Conservation (phyloP, 495 filamentous ascomycete genomes). For the Hypoxylon crocopeplum region DNA sequence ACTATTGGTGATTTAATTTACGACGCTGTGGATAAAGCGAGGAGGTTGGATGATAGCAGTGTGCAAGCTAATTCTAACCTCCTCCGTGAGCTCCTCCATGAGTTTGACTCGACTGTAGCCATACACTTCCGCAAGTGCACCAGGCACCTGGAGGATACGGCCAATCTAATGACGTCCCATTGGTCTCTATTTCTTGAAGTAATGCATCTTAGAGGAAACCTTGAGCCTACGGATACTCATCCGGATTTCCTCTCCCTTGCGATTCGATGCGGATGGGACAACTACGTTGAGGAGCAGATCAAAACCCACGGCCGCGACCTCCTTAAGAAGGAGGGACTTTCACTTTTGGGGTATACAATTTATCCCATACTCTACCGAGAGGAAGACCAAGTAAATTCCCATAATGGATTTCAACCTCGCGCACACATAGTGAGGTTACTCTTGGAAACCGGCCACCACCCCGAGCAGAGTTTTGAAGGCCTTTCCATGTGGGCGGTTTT, state of each 20-base stretch:
- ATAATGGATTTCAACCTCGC: too few relatives aligned
- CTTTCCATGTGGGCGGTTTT: neutral
- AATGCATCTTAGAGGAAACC: neutral
- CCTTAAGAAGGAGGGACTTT: neutral
- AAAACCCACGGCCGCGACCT: neutral
- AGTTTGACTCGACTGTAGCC: neutral
- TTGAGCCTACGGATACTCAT: neutral
- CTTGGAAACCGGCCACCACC: neutral
- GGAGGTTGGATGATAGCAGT: neutral
- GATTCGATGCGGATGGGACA: neutral
- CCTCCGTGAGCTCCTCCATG: neutral
- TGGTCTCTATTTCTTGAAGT: neutral
- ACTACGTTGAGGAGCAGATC: neutral
- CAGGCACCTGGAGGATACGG: neutral
- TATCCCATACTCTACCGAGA: neutral
- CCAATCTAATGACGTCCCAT: neutral
- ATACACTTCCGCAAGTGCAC: neutral
- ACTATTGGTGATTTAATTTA: neutral
- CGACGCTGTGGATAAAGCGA: neutral
- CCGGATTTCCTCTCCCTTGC: neutral
- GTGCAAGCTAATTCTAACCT: neutral
- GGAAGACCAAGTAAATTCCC: neutral
- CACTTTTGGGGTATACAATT: conserved; percentile 1
- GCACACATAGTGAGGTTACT: neutral
- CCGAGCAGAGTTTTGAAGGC: neutral